A percentile compares a stretch with the other conserved stretches of the same genome.
phyloP scores from a whole-genome alignment of 805 yeast species.

The Schwanniomyces sp. region DNA sequence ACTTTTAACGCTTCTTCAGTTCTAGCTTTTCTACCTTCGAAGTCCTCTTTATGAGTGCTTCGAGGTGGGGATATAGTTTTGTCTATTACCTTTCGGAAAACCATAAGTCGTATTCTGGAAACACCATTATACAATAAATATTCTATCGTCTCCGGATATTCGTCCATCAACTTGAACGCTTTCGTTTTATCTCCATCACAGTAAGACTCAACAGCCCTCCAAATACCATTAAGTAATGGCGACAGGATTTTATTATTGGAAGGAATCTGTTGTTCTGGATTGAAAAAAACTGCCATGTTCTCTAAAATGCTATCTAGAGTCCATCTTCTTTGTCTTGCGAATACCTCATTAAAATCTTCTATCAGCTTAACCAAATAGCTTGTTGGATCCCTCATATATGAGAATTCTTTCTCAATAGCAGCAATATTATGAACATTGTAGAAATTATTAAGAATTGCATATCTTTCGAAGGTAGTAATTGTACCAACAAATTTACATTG shows the following conservation, averaged over 20 bases:
- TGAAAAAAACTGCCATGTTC: conserved; percentile 26
- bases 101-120: conserved; percentile 14
- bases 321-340: conserved; percentile 6
- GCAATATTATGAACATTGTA: conserved; percentile 20
- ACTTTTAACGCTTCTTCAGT: conserved; percentile 21
- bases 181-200: conserved; percentile 14
- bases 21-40: conserved; percentile 19
- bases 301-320: conserved; percentile 14
- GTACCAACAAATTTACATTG: conserved; percentile 12
- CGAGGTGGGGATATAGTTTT: conserved; percentile 15
- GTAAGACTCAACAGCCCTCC: conserved; percentile 14
- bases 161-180: conserved; percentile 30
- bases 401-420: conserved; percentile 11
- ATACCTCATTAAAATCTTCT: conserved; percentile 8
- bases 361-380: conserved; percentile 11
- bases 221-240: conserved; percentile 13
- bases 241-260: conserved; percentile 22
- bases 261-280: conserved; percentile 26
- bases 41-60: conserved; percentile 16
- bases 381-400: conserved; percentile 10
- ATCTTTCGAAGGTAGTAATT: conserved; percentile 12
- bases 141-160: conserved; percentile 34
- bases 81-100: conserved; percentile 24
- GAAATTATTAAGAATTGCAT: conserved; percentile 21
- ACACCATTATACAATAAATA: conserved; percentile 20